Evolutionary conservation across 1,139 yeast genomes (phyloP), one percentile per base, ranked within the genome.

Genomic region (Entelexis sorbosivorans): DNA sequence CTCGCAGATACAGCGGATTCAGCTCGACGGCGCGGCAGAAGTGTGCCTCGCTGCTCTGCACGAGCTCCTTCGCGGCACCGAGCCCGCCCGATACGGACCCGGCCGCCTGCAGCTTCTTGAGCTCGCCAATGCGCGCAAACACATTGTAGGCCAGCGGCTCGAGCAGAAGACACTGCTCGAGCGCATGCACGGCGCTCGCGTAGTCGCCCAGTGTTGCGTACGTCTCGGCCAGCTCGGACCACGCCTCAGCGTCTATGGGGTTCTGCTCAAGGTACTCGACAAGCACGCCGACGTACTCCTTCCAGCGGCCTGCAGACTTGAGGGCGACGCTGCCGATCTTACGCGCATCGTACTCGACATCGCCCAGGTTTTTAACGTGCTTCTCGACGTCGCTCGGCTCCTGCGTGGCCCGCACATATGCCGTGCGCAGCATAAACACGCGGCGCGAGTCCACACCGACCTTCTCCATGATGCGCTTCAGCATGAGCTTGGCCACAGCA

Each of bases 61-160:
- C 43, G 17, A 51, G 52, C 26, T 33, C 48, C 26, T 50, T 38
- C 42, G 49, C 63, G 39, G 22, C 54, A 8, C 46, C 52, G 35
- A 56, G 45, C 17, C 59, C 56, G 19, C 50, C 47, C 16, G 51
- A 45, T 16, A 61, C 52, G n/a, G 47, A 33, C n/a, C 49, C 22
- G 26, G 56, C 53, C 10, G 49, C 63, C 63, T 29, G 60, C 49
- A 47, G 63, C 50, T 64, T 66, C 40, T 59, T 56, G 13, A 72
- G 55, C 58, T 77, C 81, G 1, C 87, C 94, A 22, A 81, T 68
- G 51, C 77, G 71, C 36, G 81, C 78, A 69, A 79, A 82, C 8
- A 82, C 74, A 52, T 81, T 78, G 66, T 82, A 87, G 13, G 93
- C 93, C 55, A 72, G 72, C 2, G 96, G 95, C 51, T 73, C 74